Evolutionary conservation across 768 basidiomycete genomes (phyloP).

Genomic region (Psilocybe sp.): DNA sequence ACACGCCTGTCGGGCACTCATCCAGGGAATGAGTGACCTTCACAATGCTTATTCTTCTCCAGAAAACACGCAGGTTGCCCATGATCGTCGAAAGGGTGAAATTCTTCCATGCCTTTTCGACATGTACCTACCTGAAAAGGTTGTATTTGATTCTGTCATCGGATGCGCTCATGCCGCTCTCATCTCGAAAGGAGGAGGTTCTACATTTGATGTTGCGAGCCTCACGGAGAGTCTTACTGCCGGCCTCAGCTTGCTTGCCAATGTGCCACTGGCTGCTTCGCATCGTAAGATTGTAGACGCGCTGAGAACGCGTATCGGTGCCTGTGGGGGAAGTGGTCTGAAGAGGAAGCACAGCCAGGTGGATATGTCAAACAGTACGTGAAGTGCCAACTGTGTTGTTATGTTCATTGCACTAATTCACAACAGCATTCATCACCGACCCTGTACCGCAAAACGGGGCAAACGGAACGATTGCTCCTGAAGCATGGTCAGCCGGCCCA

Average conservation of each 20-base stretch:
- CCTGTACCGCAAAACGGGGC: too few species aligned
- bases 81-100: neutral
- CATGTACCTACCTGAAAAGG: slow-evolving; percentile 46
- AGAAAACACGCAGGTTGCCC: neutral
- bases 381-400: slow-evolving; percentile 2
- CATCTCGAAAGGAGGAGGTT: neutral
- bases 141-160: slow-evolving; percentile 65
- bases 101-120: slow-evolving; percentile 18
- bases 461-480: too few species aligned
- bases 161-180: slow-evolving; percentile 51
- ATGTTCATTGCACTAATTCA: neutral
- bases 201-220: neutral
- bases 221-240: slow-evolving; percentile 22
- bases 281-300: slow-evolving; percentile 14
- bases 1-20: slow-evolving; percentile 43
- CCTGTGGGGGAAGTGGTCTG: slow-evolving; percentile 13
- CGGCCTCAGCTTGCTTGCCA: slow-evolving; percentile 23
- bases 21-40: slow-evolving; percentile 63
- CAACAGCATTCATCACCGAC: too few species aligned
- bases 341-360: slow-evolving; percentile 24
- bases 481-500: too few species aligned
- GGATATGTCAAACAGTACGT: slow-evolving; percentile 3
- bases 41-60: neutral
- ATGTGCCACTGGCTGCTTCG: slow-evolving; percentile 17
- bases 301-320: slow-evolving; percentile 6